A percentile compares a stretch with the other conserved stretches of the same genome.
Conservation (phyloP, 139 green algal genomes). For the Axilococcus clingmanii region DNA sequence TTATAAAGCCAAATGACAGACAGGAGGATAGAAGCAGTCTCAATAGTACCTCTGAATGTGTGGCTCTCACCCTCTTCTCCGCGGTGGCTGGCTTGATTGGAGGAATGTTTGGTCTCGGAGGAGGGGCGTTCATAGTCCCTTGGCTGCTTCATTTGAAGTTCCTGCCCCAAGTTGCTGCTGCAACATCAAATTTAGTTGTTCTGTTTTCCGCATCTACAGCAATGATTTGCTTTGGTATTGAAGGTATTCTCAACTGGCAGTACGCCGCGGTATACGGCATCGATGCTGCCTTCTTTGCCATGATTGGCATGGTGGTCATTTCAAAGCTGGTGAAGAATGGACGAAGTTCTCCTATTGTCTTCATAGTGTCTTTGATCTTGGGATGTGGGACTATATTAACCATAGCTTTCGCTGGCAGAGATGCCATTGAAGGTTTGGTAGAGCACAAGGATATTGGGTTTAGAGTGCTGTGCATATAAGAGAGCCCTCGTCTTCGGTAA, state of each 20-base stretch:
- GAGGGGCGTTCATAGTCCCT: constrained; percentile 21
- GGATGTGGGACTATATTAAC: neutral
- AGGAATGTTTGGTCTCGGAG: constrained; percentile 23
- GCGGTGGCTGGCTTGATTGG: constrained; percentile 1
- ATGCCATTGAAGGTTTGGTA: too few relatives aligned
- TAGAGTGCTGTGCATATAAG: too few relatives aligned
- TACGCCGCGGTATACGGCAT: neutral
- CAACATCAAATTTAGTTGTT: constrained; percentile 35
- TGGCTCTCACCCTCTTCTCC: neutral
- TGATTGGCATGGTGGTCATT: neutral
- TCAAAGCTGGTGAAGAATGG: constrained; percentile 1
- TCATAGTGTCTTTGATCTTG: neutral
- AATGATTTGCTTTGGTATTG: constrained; percentile 14
- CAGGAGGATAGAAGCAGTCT: neutral
- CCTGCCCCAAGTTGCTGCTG: constrained; percentile 24
- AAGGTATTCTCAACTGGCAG: neutral
- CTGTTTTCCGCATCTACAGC: constrained; percentile 30
- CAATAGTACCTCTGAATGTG: neutral
- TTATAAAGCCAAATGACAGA: neutral
- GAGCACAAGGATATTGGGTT: too few relatives aligned
- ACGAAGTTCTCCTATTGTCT: neutral
- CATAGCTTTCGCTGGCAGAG: neutral
- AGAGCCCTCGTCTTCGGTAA: too few relatives aligned
- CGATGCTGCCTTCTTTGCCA: neutral
- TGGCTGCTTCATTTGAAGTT: constrained; percentile 20